Base-by-base conservation (phyloP, 176 grass and related monocot species). In the Calamus simplicifolius region DNA sequence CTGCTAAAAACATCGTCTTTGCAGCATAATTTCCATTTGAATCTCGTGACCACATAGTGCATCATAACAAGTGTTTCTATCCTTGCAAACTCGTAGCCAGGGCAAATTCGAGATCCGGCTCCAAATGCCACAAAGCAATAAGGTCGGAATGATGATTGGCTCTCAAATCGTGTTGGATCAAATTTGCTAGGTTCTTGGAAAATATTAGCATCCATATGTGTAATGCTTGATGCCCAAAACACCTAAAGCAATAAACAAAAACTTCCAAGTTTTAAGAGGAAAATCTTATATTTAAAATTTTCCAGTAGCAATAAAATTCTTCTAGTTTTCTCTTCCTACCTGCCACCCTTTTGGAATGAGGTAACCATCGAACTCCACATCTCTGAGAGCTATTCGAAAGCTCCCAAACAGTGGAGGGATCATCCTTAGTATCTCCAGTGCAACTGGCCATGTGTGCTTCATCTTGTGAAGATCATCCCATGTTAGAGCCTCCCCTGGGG, bases 291-390 rank as follows among this genome's bases (percentile, higher is more conserved):
- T 7, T 17, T 1, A 1, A 8, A 59, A 29, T 21, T 35, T 2
- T 4, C 35, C 10, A 43, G 10, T 12, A 43, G 35, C 12, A 43
- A 43, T 10, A 12, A 43, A 43, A 43, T 43, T 43, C 7, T 43
- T 43, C 35, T 0, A 43, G 35, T 43, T 43, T 12, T 43, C 7
- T 38, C 35, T 27, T 1, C 64, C 29, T 75, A 79, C 75, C 38
- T 82, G 75, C 84, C 79, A 87, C 27, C 84, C 79, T 59, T 78
- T 75, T 0, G 74, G 84, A 49, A 81, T 78, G 61, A 29, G 16
- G 70, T 75, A 78, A n/a, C 78, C 79, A 4, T 75, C 61, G 53
- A 71, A 78, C 64, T 81, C 57, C 8, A 63, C 4, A 35, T 87
- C 84, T 51, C 28, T 28, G 6, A 26, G 27, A 1, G 70, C 75